Conservation (phyloP, 1,284 basidiomycete genomes). For the Trametes pubescens region DNA sequence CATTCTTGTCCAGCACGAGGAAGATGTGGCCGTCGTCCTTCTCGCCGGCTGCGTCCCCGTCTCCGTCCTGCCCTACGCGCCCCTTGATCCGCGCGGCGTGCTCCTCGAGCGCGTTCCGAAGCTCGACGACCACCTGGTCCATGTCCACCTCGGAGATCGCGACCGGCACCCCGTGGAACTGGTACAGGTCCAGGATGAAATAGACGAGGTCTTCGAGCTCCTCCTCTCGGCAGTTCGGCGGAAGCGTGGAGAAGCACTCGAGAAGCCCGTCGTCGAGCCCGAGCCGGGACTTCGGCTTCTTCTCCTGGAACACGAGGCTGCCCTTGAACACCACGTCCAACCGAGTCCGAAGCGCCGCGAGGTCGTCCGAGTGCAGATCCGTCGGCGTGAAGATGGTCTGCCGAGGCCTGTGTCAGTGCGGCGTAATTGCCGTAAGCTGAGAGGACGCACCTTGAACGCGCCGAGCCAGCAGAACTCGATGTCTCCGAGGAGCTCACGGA, state of each 20-base stretch:
- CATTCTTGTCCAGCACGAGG: constrained; percentile 90
- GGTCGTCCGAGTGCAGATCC: constrained; percentile 53
- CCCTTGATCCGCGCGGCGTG: constrained; percentile 56
- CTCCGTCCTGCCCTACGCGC: constrained; percentile 30
- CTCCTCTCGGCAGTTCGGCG: constrained; percentile 86
- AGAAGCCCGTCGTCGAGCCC: constrained; percentile 77
- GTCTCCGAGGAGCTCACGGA: constrained; percentile 81
- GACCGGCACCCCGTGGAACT: constrained; percentile 90
- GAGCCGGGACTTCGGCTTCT: constrained; percentile 61
- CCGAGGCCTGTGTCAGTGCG: not conserved
- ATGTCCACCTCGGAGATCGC: constrained; percentile 94
- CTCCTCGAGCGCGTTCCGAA: constrained; percentile 76
- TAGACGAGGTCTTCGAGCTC: constrained; percentile 96
- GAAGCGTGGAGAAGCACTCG: constrained; percentile 87
- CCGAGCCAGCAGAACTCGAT: constrained; percentile 98
- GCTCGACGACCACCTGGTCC: constrained; percentile 82
- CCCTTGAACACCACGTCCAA: constrained; percentile 81
- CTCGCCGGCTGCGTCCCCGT: constrained; percentile 9
- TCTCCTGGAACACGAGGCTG: constrained; percentile 67
- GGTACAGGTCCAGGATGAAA: constrained; percentile 93
- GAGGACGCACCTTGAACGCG: constrained; percentile 85
- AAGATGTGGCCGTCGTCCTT: constrained; percentile 78
- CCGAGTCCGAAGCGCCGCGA: constrained; percentile 65
- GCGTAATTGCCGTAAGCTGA: constrained; percentile 1
- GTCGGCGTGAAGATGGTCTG: constrained; percentile 78